Percentiles rank a stretch among this genome's conserved stretches.
Conservation (phyloP, 2,329 filamentous ascomycete species). For the Cytospora leucostoma region DNA sequence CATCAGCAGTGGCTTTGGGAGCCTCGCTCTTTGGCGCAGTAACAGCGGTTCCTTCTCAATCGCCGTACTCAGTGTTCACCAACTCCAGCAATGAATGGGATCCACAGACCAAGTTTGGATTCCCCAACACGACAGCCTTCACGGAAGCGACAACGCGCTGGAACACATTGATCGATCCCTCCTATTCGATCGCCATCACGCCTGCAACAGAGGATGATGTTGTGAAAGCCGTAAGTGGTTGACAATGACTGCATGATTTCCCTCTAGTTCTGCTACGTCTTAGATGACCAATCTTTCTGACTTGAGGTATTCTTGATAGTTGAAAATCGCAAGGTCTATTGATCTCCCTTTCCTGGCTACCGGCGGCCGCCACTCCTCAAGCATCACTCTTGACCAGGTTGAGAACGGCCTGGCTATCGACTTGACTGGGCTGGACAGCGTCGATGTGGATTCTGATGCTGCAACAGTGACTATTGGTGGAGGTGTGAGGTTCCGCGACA, state of each 20-base stretch:
- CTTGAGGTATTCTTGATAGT: too few species aligned
- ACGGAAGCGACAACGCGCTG: not conserved
- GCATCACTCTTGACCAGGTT: not conserved
- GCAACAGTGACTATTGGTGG: constrained; percentile 52
- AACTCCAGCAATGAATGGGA: too few species aligned
- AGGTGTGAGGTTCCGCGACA: constrained; percentile 54
- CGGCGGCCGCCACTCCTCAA: not conserved
- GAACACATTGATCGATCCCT: not conserved
- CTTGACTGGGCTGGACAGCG: constrained; percentile 50
- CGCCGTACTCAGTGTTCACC: too few species aligned
- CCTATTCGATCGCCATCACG: not conserved
- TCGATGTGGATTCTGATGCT: constrained; percentile 48
- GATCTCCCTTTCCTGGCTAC: not conserved
- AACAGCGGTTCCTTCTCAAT: too few species aligned
- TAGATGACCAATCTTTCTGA: too few species aligned
- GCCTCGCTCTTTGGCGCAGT: too few species aligned
- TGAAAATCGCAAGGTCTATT: not conserved
- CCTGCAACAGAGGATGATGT: constrained; percentile 2
- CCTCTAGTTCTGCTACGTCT: too few species aligned
- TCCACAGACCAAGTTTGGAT: too few species aligned
- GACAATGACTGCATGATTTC: too few species aligned
- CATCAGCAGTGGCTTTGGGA: too few species aligned
- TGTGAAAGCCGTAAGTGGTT: not conserved
- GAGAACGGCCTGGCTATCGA: constrained; percentile 55
- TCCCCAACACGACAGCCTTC: not conserved